These are phyloP conservation scores for Alloteropsis angusta DNA, from an alignment of 202 grass and related monocot genomes.

Conservation along the genomic window DNA sequence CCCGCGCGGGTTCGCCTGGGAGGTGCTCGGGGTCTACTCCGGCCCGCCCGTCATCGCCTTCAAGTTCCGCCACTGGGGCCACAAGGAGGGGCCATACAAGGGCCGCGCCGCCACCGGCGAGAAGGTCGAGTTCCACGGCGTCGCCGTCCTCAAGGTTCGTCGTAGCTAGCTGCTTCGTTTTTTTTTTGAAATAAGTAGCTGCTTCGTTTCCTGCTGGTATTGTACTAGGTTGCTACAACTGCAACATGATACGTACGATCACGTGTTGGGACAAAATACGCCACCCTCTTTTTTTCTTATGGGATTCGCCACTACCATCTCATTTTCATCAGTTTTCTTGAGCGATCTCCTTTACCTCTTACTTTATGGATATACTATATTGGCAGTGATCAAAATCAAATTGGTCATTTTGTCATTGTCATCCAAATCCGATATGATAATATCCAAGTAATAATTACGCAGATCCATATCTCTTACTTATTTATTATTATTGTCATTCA, in stretches of 20 bases:
- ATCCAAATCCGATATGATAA: background rate
- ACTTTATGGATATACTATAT: background rate
- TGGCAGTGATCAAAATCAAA: background rate
- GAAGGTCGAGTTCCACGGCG: slow-evolving; percentile 62
- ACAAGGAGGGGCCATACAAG: slow-evolving; percentile 74
- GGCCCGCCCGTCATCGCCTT: slow-evolving; percentile 54
- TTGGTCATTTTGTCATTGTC: background rate
- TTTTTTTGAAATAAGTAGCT: no score
- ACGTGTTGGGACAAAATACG: background rate
- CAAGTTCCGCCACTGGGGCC: slow-evolving; percentile 91
- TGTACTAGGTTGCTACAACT: background rate
- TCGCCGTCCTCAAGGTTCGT: slow-evolving; percentile 83
- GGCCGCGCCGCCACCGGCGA: slow-evolving; percentile 57
- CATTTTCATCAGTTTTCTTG: background rate
- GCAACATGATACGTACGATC: background rate
- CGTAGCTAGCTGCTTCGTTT: no score
- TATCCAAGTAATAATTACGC: background rate
- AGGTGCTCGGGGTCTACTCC: slow-evolving; percentile 64
- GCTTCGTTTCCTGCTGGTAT: background rate
- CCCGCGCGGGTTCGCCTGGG: slow-evolving; percentile 83
- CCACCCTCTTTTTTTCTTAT: no score
- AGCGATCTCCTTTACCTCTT: background rate
- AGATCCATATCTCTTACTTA: background rate
- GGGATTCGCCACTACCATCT: background rate
- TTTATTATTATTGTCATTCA: background rate